Conservation (phyloP, 352 stramenopile species). For the Saprolegnia diclina region DNA sequence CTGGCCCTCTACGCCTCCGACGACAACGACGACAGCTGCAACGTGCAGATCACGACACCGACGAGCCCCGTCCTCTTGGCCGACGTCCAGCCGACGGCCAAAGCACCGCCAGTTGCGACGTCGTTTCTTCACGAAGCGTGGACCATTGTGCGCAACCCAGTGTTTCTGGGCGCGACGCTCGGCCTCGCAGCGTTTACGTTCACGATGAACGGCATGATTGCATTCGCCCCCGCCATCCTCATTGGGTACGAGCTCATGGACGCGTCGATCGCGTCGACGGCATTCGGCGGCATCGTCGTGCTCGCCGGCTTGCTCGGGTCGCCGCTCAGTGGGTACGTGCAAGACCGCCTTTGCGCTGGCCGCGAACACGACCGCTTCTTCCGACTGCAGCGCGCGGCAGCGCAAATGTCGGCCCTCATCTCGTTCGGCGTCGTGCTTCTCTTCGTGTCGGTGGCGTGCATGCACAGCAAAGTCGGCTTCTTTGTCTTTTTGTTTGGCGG, state of each 20-base stretch:
- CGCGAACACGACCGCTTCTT: neutral
- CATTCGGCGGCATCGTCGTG: conserved; percentile 21
- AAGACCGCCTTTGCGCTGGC: neutral
- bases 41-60: neutral
- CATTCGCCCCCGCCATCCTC: conserved; percentile 18
- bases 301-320: conserved; percentile 28
- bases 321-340: conserved; percentile 39
- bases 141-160: conserved; percentile 22
- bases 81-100: neutral
- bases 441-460: conserved; percentile 52
- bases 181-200: conserved; percentile 40
- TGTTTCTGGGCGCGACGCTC: conserved; percentile 35
- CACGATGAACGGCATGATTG: conserved; percentile 33
- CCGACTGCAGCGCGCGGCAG: neutral
- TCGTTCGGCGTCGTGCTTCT: conserved; percentile 33
- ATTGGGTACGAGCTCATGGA: conserved; percentile 9
- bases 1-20: neutral
- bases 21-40: neutral
- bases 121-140: neutral
- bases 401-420: conserved; percentile 40
- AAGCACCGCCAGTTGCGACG: too few relatives aligned
- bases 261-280: conserved; percentile 9
- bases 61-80: neutral
- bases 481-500: conserved; percentile 61
- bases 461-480: conserved; percentile 43